Base-by-base conservation (phyloP, 2,329 filamentous ascomycete species). In the Aspergillus nomiae region DNA sequence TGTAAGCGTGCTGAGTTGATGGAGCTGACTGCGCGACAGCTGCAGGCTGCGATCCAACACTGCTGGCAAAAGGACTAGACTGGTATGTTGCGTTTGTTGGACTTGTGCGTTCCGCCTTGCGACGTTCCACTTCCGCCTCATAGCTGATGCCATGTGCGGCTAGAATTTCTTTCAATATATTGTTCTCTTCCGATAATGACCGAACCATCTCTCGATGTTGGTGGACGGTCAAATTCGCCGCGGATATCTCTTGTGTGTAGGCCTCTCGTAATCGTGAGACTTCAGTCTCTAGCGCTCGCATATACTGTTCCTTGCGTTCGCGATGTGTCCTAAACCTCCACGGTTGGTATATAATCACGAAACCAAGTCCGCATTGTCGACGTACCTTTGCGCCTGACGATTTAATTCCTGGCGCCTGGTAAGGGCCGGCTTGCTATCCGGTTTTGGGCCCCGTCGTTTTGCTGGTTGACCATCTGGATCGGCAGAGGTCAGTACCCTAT, bases 241-340 rank as follows among this genome's bases (percentile, higher is more conserved):
- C 86, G 21, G 90, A 86, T 57, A 86, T 88, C 71, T 88, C 89
- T 73, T 89, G 94, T n/a, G 90, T 85, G 63, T 79, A 82, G 9
- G 74, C 74, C 75, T 97, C 93, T 76, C 96, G 95, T 50, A 98
- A 83, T 56, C 92, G 89, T 24, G 96, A 84, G 6, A 98, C 91
- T 79, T 98, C 93, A 73, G 94, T 90, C 78, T 99, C 95, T 19
- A 98, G 86, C 12, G 91, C 89, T 77, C 96, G 96, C 82, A 97
- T 96, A 77, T 98, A 98, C 71, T 93, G 86, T 79, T 98, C 95
- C 77, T 98, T 98, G 69, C 95, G 89, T 80, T 98, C 95, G 61
- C 95, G 92, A 78, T 99, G 95, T 21, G 95, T 98, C 74, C 95
- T 97, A 74, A 60, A 62, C 28, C 21, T 16, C 36, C 34, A 41